Conservation (phyloP, 2,329 filamentous ascomycete species). For the Karstenula rhodostoma region DNA sequence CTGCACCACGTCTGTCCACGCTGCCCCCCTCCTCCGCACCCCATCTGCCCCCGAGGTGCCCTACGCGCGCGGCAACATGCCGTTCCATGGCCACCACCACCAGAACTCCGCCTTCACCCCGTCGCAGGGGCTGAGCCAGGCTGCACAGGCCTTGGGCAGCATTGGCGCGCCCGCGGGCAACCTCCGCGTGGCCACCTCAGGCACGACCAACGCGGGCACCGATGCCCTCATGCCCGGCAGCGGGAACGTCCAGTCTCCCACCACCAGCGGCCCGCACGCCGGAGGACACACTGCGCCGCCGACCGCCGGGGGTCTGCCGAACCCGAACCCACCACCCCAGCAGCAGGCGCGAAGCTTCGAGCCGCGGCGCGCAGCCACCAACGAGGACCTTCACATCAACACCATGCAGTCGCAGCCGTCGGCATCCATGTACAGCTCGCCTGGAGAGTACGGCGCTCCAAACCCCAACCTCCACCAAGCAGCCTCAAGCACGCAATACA, state of each 20-base stretch:
- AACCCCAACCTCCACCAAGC: constrained; percentile 68
- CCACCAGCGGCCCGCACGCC: constrained; percentile 18
- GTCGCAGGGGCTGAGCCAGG: constrained; percentile 55
- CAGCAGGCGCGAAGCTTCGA: constrained; percentile 58
- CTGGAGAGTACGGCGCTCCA: constrained; percentile 60
- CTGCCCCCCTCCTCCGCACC: not conserved
- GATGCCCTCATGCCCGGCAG: constrained; percentile 53
- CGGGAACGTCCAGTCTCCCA: constrained; percentile 30
- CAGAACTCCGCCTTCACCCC: constrained; percentile 43
- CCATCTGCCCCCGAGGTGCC: constrained; percentile 10
- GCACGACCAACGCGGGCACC: constrained; percentile 53
- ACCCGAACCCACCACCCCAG: not conserved
- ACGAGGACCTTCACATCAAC: constrained; percentile 64
- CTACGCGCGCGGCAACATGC: constrained; percentile 38
- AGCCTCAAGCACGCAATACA: constrained; percentile 57
- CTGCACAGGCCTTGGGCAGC: constrained; percentile 57
- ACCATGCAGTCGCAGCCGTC: constrained; percentile 33
- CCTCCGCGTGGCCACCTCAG: constrained; percentile 49
- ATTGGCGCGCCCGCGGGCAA: constrained; percentile 56
- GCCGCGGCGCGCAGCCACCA: constrained; percentile 57
- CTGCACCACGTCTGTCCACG: not conserved
- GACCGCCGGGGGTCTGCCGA: constrained; percentile 18
- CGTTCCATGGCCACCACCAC: constrained; percentile 48
- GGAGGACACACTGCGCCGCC: constrained; percentile 43
- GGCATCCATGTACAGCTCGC: constrained; percentile 56